Evolutionary conservation across 768 basidiomycete genomes (phyloP).

Genomic region (Tylopilus sp.): DNA sequence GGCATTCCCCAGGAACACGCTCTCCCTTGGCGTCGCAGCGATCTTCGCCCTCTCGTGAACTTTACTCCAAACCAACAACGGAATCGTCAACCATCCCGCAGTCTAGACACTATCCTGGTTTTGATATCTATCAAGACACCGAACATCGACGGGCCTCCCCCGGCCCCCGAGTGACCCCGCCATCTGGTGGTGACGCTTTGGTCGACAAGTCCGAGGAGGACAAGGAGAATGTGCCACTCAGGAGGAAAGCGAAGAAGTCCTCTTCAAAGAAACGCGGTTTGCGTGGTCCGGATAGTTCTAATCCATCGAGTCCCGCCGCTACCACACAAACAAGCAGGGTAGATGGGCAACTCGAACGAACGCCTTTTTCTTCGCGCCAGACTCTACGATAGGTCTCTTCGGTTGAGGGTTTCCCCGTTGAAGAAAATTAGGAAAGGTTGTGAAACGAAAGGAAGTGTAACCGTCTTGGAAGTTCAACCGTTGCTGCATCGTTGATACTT

Average conservation of each 20-base stretch:
- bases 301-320: slow-evolving; percentile 1
- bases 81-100: slow-evolving; percentile 43
- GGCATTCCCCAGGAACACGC: slow-evolving; percentile 3
- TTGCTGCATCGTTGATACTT: slow-evolving; percentile 8
- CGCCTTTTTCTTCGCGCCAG: slow-evolving; percentile 13
- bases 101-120: slow-evolving; percentile 68
- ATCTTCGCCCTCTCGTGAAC: slow-evolving; percentile 14
- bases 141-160: slow-evolving; percentile 15
- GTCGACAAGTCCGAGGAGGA: slow-evolving; percentile 34
- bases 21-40: slow-evolving; percentile 12
- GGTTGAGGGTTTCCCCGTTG: not conserved
- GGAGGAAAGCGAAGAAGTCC: slow-evolving; percentile 43
- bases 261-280: slow-evolving; percentile 22
- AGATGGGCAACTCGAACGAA: slow-evolving; percentile 11
- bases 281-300: not conserved
- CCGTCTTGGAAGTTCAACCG: not conserved
- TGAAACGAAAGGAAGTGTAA: not conserved
- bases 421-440: not conserved
- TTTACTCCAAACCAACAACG: slow-evolving; percentile 34
- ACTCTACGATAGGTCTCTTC: slow-evolving; percentile 15
- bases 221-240: slow-evolving; percentile 60
- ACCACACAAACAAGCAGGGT: slow-evolving; percentile 8
- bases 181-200: slow-evolving; percentile 1
- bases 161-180: not conserved
- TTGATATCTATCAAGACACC: slow-evolving; percentile 51